Evolutionary conservation across 2,329 filamentous ascomycete genomes (phyloP).

Genomic region (Phaeomoniella chlamydospora): DNA sequence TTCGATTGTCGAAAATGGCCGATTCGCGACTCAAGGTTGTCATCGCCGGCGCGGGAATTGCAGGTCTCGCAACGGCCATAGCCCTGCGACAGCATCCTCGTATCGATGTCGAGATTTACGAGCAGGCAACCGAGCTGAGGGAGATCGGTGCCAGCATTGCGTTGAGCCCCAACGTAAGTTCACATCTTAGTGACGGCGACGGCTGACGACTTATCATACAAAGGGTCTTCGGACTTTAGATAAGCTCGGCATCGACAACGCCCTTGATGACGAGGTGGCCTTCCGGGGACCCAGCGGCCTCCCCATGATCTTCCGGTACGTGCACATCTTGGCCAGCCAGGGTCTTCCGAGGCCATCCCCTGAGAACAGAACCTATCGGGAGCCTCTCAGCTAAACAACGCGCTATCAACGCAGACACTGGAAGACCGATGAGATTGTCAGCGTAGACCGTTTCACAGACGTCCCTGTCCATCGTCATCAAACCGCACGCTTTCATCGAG

Average conservation of each 20-base stretch:
- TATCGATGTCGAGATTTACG: constrained; percentile 34
- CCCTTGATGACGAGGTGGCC: constrained; percentile 24
- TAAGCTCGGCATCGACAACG: constrained; percentile 32
- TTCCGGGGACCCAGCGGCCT: constrained; percentile 25
- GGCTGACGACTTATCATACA: too few species aligned
- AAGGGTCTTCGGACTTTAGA: constrained; percentile 34
- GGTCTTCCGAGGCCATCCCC: neutral
- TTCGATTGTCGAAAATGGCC: neutral
- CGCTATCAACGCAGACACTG: constrained; percentile 17
- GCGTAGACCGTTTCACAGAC: constrained; percentile 25
- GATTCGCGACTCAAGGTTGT: constrained; percentile 22
- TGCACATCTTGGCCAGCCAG: neutral
- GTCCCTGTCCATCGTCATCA: constrained; percentile 21
- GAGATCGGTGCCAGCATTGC: constrained; percentile 36
- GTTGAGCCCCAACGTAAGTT: constrained; percentile 32
- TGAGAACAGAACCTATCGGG: neutral
- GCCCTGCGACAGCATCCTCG: constrained; percentile 26
- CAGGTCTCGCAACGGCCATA: constrained; percentile 33
- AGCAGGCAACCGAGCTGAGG: constrained; percentile 29
- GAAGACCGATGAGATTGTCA: constrained; percentile 29
- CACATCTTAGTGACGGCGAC: neutral
- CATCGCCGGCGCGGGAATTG: constrained; percentile 37
- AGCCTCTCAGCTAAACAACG: neutral
- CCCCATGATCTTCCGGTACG: constrained; percentile 32
- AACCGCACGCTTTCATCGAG: constrained; percentile 32